A percentile compares a stretch with the other conserved stretches of the same genome.
phyloP scores from a whole-genome alignment of 1,284 basidiomycete species.

The Lignosus rhinocerotis region DNA sequence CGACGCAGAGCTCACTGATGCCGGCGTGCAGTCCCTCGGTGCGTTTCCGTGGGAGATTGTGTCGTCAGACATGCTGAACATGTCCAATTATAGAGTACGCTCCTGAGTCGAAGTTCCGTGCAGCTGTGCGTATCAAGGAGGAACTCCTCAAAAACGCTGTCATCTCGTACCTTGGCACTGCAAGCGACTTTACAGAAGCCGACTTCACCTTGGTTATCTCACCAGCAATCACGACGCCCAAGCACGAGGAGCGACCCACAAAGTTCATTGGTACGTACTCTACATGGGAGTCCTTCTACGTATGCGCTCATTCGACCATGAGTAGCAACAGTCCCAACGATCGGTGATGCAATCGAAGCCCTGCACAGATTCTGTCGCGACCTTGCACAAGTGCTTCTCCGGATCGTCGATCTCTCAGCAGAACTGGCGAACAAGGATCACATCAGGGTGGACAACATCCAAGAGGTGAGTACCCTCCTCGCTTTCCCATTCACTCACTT shows the following conservation, averaged over 20 bases:
- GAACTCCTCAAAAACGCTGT: conserved; percentile 59
- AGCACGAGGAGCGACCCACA: conserved; percentile 46
- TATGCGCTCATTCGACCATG: neutral
- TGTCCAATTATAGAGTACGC: conserved; percentile 44
- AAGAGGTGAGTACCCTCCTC: conserved; percentile 52
- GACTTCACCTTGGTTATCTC: conserved; percentile 69
- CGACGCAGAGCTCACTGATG: conserved; percentile 66
- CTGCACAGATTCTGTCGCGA: conserved; percentile 62
- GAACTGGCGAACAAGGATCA: conserved; percentile 74
- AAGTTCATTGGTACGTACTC: conserved; percentile 39
- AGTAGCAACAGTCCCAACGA: conserved; percentile 71
- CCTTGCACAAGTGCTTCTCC: conserved; percentile 61
- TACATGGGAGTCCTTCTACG: neutral
- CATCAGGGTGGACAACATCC: conserved; percentile 70
- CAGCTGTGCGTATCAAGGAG: conserved; percentile 52
- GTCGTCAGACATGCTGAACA: neutral
- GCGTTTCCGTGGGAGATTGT: conserved; percentile 16
- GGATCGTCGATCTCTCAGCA: conserved; percentile 66
- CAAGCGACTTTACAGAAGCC: conserved; percentile 73
- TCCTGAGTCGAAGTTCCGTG: conserved; percentile 57
- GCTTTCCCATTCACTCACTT: neutral
- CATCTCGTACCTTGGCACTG: conserved; percentile 63
- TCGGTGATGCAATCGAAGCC: conserved; percentile 75
- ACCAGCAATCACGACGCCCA: conserved; percentile 51
- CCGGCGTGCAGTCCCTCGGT: conserved; percentile 57